These are phyloP conservation scores for Zarea fungicola DNA, from an alignment of 2,329 filamentous ascomycete genomes.

Conservation along the genomic window DNA sequence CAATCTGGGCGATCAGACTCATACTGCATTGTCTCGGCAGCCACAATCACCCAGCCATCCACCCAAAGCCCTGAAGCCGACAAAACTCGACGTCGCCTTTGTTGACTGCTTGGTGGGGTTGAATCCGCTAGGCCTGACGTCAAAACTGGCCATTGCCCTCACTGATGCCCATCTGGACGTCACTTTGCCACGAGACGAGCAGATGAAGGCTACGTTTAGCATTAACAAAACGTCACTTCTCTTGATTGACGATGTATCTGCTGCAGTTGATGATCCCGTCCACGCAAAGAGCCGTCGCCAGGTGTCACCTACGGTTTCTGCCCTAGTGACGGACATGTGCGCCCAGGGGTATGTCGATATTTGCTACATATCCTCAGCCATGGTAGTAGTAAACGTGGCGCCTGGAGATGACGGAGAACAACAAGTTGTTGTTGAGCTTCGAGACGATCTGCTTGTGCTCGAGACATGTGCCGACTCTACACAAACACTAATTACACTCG, in stretches of 20 bases:
- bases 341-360: slow-evolving; percentile 77
- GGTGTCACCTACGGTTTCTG: slow-evolving; percentile 33
- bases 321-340: slow-evolving; percentile 53
- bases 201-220: slow-evolving; percentile 59
- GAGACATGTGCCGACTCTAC: slow-evolving; percentile 97
- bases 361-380: slow-evolving; percentile 80
- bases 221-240: slow-evolving; percentile 78
- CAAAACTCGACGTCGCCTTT: slow-evolving; percentile 68
- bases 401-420: slow-evolving; percentile 52
- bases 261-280: slow-evolving; percentile 15
- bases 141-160: slow-evolving; percentile 74
- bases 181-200: slow-evolving; percentile 58
- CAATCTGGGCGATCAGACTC: slow-evolving; percentile 63
- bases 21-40: slow-evolving; percentile 37
- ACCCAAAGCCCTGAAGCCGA: slow-evolving; percentile 44
- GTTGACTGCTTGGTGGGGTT: slow-evolving; percentile 78
- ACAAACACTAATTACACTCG: slow-evolving; percentile 76
- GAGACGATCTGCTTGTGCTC: slow-evolving; percentile 80
- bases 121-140: slow-evolving; percentile 69
- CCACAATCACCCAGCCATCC: slow-evolving; percentile 22
- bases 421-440: slow-evolving; percentile 72
- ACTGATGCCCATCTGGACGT: slow-evolving; percentile 72
- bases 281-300: slow-evolving; percentile 20
- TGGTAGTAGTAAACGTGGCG: slow-evolving; percentile 57
- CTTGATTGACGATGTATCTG: slow-evolving; percentile 67